phyloP scores from a whole-genome alignment of 106 monocot species.

The Vanilla planifolia region DNA sequence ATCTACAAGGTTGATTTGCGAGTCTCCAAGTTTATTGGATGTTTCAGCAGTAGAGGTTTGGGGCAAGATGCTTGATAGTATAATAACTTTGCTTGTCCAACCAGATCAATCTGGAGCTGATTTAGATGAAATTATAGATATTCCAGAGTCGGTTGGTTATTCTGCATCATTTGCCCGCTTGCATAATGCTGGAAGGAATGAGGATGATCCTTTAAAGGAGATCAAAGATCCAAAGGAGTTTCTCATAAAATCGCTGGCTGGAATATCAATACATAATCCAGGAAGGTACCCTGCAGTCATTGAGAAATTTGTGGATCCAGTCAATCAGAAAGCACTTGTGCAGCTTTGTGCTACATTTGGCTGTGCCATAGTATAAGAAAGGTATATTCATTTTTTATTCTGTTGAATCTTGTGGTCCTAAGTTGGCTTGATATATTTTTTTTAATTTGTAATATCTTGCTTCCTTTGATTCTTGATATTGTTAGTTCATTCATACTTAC shows the following conservation, averaged over 20 bases:
- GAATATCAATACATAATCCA: conserved; percentile 52
- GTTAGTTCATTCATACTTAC: no score
- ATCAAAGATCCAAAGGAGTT: conserved; percentile 77
- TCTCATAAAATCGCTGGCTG: conserved; percentile 63
- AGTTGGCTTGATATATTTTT: no score
- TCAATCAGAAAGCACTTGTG: conserved; percentile 50
- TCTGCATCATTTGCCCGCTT: conserved; percentile 74
- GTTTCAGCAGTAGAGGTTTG: conserved; percentile 48
- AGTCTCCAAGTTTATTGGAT: conserved; percentile 64
- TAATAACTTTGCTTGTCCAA: conserved; percentile 46
- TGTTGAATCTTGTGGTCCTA: no score
- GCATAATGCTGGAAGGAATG: conserved; percentile 87
- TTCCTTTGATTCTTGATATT: no score
- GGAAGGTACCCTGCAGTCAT: conserved; percentile 66
- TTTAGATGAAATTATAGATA: conserved; percentile 48
- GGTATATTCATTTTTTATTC: not conserved
- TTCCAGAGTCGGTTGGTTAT: conserved; percentile 57
- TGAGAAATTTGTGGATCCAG: conserved; percentile 56
- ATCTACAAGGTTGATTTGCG: conserved; percentile 80
- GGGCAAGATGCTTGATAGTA: conserved; percentile 79
- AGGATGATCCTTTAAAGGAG: conserved; percentile 83
- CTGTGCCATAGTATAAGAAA: conserved; percentile 63
- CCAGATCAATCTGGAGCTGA: conserved; percentile 51
- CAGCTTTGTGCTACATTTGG: conserved; percentile 70
- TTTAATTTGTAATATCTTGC: no score